Percentiles rank a stretch among this genome's conserved stretches.
phyloP scores from a whole-genome alignment of 2,329 filamentous ascomycete genomes.

The Stachybotrys chartarum region DNA sequence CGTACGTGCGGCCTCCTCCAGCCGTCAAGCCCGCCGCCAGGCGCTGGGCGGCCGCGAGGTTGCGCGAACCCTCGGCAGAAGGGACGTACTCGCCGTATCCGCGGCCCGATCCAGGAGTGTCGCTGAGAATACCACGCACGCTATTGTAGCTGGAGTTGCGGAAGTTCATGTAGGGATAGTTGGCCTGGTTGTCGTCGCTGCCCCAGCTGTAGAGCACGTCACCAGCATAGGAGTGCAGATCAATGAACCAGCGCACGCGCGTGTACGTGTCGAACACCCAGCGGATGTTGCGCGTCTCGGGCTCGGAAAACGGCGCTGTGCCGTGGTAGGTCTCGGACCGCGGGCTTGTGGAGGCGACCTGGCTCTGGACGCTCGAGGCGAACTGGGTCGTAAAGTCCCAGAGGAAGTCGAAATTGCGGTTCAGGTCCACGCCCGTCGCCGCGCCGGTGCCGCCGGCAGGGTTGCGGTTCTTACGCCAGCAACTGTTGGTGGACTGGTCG shows the following conservation, averaged over 20 bases:
- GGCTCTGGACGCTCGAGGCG: conserved; percentile 24
- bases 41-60: conserved; percentile 21
- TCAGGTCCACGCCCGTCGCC: conserved; percentile 36
- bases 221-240: conserved; percentile 44
- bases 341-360: conserved; percentile 27
- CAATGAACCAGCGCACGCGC: conserved; percentile 45
- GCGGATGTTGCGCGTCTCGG: conserved; percentile 44
- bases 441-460: conserved; percentile 20
- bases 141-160: conserved; percentile 40
- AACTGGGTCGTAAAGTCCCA: conserved; percentile 43
- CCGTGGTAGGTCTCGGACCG: conserved; percentile 38
- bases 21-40: conserved; percentile 20
- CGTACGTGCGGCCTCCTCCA: conserved; percentile 23
- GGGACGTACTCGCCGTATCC: conserved; percentile 34
- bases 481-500: conserved; percentile 35
- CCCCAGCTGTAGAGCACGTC: conserved; percentile 47
- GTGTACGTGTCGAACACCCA: conserved; percentile 40
- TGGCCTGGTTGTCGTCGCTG: conserved; percentile 40
- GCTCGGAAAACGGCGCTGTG: conserved; percentile 39
- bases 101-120: conserved; percentile 17
- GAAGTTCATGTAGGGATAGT: conserved; percentile 38
- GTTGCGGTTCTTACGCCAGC: conserved; percentile 46
- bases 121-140: conserved; percentile 34
- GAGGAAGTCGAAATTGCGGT: conserved; percentile 46
- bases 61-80: conserved; percentile 18